phyloP scores from a whole-genome alignment of 2,329 filamentous ascomycete species.

The Daldinia eschscholtzii region DNA sequence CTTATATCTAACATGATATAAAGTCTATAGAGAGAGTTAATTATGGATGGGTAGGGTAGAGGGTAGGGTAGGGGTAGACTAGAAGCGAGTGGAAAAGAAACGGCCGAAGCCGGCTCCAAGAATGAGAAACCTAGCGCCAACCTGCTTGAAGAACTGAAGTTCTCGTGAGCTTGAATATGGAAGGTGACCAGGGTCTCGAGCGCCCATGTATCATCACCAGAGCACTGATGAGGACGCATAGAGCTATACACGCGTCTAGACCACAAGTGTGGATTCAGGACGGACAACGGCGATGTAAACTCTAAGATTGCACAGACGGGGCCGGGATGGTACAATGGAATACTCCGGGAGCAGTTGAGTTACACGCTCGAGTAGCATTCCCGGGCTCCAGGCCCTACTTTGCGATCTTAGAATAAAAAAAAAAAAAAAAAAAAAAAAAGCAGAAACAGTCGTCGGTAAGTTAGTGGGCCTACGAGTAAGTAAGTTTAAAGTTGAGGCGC shows the following conservation, averaged over 20 bases:
- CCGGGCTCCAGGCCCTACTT: slow-evolving; percentile 31
- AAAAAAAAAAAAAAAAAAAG: background rate
- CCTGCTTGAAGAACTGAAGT: slow-evolving; percentile 39
- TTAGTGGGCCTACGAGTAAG: slow-evolving; percentile 4
- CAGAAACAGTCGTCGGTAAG: slow-evolving; percentile 6
- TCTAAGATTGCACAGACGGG: slow-evolving; percentile 24
- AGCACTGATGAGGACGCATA: slow-evolving; percentile 34
- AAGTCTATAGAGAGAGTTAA: background rate
- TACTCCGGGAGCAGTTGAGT: slow-evolving; percentile 38
- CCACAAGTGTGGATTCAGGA: slow-evolving; percentile 31
- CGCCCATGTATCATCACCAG: slow-evolving; percentile 37
- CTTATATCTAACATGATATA: background rate
- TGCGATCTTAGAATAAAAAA: slow-evolving; percentile 23
- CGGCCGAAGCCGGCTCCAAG: slow-evolving; percentile 27
- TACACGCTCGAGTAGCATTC: slow-evolving; percentile 40
- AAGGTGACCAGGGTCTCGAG: slow-evolving; percentile 43
- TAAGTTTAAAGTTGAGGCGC: slow-evolving; percentile 38
- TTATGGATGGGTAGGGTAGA: slow-evolving; percentile 22
- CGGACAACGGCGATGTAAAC: slow-evolving; percentile 12
- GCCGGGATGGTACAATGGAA: slow-evolving; percentile 29
- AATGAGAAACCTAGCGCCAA: slow-evolving; percentile 33
- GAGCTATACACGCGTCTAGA: slow-evolving; percentile 41
- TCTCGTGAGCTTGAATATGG: slow-evolving; percentile 46
- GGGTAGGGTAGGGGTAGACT: slow-evolving; percentile 10
- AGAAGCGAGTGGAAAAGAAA: slow-evolving; percentile 6